These are phyloP conservation scores for Gastrodia elata DNA, from an alignment of 106 monocot species.

Conservation along the genomic window DNA sequence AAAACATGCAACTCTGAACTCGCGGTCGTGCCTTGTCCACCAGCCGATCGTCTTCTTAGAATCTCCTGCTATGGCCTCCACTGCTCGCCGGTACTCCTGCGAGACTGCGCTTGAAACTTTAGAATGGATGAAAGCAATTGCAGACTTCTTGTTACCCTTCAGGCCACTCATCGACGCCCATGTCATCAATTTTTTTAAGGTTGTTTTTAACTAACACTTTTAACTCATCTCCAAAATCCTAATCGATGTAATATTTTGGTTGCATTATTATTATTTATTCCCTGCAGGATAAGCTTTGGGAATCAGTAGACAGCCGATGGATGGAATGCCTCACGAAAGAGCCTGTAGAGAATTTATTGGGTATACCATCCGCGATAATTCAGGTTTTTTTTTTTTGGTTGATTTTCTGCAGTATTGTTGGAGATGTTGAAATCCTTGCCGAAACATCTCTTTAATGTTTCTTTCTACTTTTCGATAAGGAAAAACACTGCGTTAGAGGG, in stretches of 20 bases:
- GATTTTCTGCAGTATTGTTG: neutral
- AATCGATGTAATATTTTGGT: neutral
- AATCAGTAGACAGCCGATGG: constrained; percentile 62
- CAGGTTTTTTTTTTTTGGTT: constrained; percentile 24
- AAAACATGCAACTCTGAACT: no score
- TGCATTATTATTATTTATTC: neutral
- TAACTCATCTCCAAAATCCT: constrained; percentile 1
- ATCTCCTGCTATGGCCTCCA: constrained; percentile 13
- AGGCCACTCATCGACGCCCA: constrained; percentile 64
- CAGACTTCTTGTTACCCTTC: constrained; percentile 44
- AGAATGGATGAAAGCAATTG: constrained; percentile 81
- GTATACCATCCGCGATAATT: constrained; percentile 53
- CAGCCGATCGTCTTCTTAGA: no score
- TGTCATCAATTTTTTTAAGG: constrained; percentile 98
- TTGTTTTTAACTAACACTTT: neutral
- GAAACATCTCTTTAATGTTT: neutral
- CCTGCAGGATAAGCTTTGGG: constrained; percentile 72
- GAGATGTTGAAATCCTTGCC: neutral
- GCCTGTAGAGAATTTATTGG: constrained; percentile 51
- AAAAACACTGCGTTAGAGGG: neutral
- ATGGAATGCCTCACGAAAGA: constrained; percentile 69
- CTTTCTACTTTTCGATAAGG: neutral
- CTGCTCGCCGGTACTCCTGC: constrained; percentile 31
- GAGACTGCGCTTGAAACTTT: constrained; percentile 40
- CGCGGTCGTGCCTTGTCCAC: no score